Percentiles rank a stretch among this genome's conserved stretches.
Conservation (phyloP, 495 filamentous ascomycete species). For the Neurospora sp. region DNA sequence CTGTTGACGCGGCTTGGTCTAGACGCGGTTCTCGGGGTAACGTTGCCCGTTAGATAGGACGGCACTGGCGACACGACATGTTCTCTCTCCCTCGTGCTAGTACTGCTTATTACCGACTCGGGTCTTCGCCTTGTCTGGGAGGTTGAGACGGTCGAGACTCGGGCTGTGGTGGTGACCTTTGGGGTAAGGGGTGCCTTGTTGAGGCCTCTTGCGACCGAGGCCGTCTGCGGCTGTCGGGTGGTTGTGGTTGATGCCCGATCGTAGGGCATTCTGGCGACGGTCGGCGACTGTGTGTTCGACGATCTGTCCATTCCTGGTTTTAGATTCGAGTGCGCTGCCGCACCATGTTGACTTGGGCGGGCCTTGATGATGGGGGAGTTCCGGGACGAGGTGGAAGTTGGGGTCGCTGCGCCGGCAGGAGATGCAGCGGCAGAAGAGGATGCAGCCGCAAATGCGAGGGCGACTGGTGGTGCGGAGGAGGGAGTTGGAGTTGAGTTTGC, state of each 20-base stretch:
- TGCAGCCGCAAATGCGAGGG: background rate
- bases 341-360: background rate
- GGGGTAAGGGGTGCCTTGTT: constrained; percentile 36
- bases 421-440: background rate
- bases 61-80: constrained; percentile 36
- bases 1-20: constrained; percentile 57
- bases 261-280: constrained; percentile 19
- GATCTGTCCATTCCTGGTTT: background rate
- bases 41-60: constrained; percentile 46
- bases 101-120: constrained; percentile 6
- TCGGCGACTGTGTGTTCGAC: background rate
- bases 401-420: background rate
- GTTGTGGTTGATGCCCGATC: constrained; percentile 16
- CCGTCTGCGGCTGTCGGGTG: constrained; percentile 27
- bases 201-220: constrained; percentile 28
- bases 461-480: constrained; percentile 5
- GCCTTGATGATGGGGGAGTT: background rate
- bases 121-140: constrained; percentile 19
- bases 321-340: background rate
- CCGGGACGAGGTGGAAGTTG: background rate
- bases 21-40: constrained; percentile 59
- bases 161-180: constrained; percentile 29
- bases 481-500: constrained; percentile 5
- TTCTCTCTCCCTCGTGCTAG: constrained; percentile 9
- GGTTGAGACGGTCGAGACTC: constrained; percentile 21